Evolutionary conservation across 1,139 yeast species (phyloP), one percentile per base, ranked within the genome.

Genomic region (Pichia norvegensis): DNA sequence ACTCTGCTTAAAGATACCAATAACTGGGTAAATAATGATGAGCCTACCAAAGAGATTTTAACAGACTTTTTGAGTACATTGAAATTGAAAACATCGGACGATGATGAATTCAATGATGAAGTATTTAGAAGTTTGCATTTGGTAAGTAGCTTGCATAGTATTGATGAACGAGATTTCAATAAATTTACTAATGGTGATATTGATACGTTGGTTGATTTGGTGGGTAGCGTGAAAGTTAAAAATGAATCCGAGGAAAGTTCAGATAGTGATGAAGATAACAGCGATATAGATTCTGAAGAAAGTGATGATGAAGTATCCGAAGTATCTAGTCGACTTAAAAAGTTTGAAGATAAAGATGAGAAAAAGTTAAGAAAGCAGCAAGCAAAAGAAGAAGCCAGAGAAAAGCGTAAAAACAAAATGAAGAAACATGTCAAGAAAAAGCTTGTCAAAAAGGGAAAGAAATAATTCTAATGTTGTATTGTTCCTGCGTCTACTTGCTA

Each of bases 391-490:
- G 87, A 81, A 16, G 85, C 87, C 52, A 84, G 83, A 57, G 97
- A 90, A 57, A 88, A 85, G 67, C 74, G 98, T 49, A 82, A 87
- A 61, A 81, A 81, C 5, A 94, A 94, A 64, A 83, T 92, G 81
- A 92, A 92, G 65, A 94, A 94, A 65, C 87, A 85, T 64, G 67
- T 87, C 36, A 92, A 92, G 69, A 92, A 92, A 74, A 83, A 82
- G 62, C 67, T 83, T 38, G 72, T 82, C 7, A 79, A 72, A 53
- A 84, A 83, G 19, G 49, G 49, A 20, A 48, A 48, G 21, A 46
- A 48, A 42, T 48, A 19, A 35, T 1, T 1, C n/a, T n/a, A n/a
- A n/a, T n/a, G n/a, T n/a, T n/a, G n/a, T n/a, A n/a, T n/a, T n/a
- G n/a, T n/a, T n/a, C n/a, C n/a, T n/a, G n/a, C n/a, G n/a, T n/a